Evolutionary conservation across 495 filamentous ascomycete genomes (phyloP).

Genomic region (Aspergillus homomorphus): DNA sequence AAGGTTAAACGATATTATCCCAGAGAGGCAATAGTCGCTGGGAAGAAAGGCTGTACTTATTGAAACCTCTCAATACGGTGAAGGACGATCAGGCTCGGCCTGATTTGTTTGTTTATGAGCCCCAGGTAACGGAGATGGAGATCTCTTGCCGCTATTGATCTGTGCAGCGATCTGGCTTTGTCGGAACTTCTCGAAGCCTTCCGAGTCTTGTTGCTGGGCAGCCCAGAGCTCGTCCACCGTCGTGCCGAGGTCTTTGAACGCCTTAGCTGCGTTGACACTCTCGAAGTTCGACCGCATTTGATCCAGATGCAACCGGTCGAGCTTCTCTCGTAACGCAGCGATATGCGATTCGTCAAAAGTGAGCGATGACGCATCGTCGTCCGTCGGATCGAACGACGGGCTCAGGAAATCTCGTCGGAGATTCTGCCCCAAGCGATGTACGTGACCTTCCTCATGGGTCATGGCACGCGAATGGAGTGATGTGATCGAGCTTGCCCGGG

Average conservation of each 20-base stretch:
- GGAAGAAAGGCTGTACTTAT: neutral
- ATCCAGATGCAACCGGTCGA: conserved; percentile 62
- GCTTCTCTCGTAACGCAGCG: conserved; percentile 52
- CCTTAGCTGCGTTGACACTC: conserved; percentile 52
- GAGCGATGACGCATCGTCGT: conserved; percentile 31
- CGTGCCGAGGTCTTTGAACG: conserved; percentile 58
- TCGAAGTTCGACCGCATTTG: conserved; percentile 54
- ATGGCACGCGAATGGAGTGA: conserved; percentile 75
- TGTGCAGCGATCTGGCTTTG: conserved; percentile 65
- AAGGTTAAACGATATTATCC: neutral
- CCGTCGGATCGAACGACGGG: conserved; percentile 35
- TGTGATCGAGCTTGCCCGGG: conserved; percentile 72
- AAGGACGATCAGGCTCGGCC: neutral
- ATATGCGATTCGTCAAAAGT: conserved; percentile 57
- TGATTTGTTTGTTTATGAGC: neutral
- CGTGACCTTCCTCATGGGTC: conserved; percentile 82
- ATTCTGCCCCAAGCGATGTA: conserved; percentile 79
- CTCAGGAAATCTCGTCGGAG: conserved; percentile 68
- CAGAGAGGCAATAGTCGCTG: neutral
- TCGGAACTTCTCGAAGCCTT: conserved; percentile 61
- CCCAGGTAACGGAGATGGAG: conserved; percentile 11
- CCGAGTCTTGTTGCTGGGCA: conserved; percentile 54
- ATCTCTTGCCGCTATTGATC: conserved; percentile 48
- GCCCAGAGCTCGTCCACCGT: conserved; percentile 51
- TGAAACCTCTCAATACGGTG: conserved; percentile 4